Base-by-base conservation (phyloP, 164 flowering plant species). In the Nymphaea colorata region DNA sequence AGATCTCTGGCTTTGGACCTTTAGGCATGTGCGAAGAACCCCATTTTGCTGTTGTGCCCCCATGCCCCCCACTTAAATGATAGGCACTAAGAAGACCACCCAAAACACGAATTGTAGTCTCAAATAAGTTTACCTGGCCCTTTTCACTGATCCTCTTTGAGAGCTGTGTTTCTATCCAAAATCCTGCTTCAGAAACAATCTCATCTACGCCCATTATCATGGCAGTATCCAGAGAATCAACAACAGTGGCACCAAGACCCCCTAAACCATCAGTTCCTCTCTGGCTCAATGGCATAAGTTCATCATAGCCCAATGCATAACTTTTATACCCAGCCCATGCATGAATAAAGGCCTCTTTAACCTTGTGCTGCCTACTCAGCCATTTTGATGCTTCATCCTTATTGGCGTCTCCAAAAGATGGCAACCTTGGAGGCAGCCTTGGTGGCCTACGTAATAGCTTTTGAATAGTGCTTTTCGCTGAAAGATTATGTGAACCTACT, bases 61-160 rank as follows among this genome's bases (percentile, higher is more conserved):
- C 71, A 62, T 79, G 85, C 63, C 84, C 87, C 42, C 89, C 84
- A 79, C 94, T 91, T 55, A 94, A 81, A 83, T 94, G 99, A 75
- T 83, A 92, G 76, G 99, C 99, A 83, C 99, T 91, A 66, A 94
- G 79, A 67, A 91, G 94, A 70, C 99, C 99, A 68, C 99, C 99
- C 71, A 94, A 66, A 78, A 94, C 88, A 68, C 99, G 96, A 73
- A 91, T 94, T 25, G 98, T 91, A 66, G 98, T 94, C 78, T 94
- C 99, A 85, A 91, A 94, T 69, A 91, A 77, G 80, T 94, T 94
- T 53, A 94, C 97, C 74, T 90, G 95, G 16, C 97, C 98, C 74
- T 86, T 91, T 70, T 78, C 70, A 59, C 51, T 77, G 69, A 94
- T 90, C 71, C 89, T 87, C 61, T 85, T 78, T 10, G 78, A 67